Evolutionary conservation across 2,329 filamentous ascomycete genomes (phyloP), one percentile per base, ranked within the genome.

Genomic region (Rutstroemia sp.): DNA sequence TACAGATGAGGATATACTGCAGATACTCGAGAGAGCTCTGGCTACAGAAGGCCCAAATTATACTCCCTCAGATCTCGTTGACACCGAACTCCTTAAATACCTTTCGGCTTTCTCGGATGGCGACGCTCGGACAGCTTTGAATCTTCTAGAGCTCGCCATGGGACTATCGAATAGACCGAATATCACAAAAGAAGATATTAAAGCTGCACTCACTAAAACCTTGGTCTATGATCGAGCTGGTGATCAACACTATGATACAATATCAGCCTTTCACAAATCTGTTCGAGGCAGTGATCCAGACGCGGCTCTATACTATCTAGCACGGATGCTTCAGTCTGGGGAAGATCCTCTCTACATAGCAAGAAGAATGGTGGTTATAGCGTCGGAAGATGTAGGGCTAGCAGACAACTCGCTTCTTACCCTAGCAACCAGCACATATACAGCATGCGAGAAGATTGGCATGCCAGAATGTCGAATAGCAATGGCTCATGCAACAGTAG

Each of bases 191-290:
- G 84, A 87, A 5, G 81, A 84, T 58, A 83, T 99, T 69, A 96
- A 96, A 69, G 77, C 83, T 1, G 81, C 88, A 2, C 78, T 99
- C 9, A 97, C 92, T 2, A 92, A 92, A 69, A 97, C 92, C 0
- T 77, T 97, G 1, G 91, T 97, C 14, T 97, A 97, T 72, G 94
- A 99, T 71, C 85, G 94, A 54, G 89, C 88, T 0, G 92, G 94
- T 52, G 94, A 99, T 72, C 90, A 96, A 70, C 94, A 97, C 73
- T 99, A 97, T 75, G 92, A 99, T 69, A 94, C 89, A 53, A 97
- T 99, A 67, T 95, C 90, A 0, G 94, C 94, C 30, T 94, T 97
- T 66, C 94, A 97, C 79, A 99, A 99, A 68, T 91, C 91, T 2
- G 86, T 97, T 9, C 87, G 94, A 47, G 94, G 94, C 42, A 87